Base-by-base conservation (phyloP, 2,329 filamentous ascomycete genomes). In the Ceratocystis eucalypticola region DNA sequence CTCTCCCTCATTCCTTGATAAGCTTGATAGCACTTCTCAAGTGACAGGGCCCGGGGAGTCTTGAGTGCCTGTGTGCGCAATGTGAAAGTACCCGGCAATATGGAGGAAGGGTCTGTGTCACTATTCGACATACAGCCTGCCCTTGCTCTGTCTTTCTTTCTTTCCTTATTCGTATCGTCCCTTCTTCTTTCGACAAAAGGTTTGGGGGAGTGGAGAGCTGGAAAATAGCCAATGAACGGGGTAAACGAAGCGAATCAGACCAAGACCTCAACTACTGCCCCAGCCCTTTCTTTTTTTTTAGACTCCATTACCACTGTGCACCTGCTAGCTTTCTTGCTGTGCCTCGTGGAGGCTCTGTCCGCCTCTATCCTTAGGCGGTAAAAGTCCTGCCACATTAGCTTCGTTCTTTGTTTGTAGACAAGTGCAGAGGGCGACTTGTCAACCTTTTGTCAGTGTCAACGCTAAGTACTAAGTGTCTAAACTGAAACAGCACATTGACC, bases 181-280 rank as follows among this genome's bases (percentile, higher is more conserved):
- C 37, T 57, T 30, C 55, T 37, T 33, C 17, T 37, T 33, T 37
- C 12, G 15, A n/a, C 12, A 17, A 33, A 8, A 59, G 55, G 55
- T 8, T 30, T 37, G 17, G 12, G 17, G 55, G 17, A 2, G 30
- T n/a, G 55, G 55, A 30, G 30, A 33, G 55, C 55, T 37, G 55
- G 28, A 59, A 37, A 37, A n/a, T 15, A 15, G 55, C 28, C 28
- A 59, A 37, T 33, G 28, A 59, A 30, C 28, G 12, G 55, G 25
- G 55, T 10, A 30, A 59, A n/a, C 30, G 30, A 59, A 30, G 25
- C 55, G 28, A 37, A 41, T 8, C 15, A 37, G 12, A 30, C 28
- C 55, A 59, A 59, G 55, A 59, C 55, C 30, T 59, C 55, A 59
- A 41, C 55, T 37, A 30, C 55, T 30, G 55, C 33, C 55, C 55